Conservation (phyloP, 2,329 filamentous ascomycete species). For the Sarocladiaceae sp. region DNA sequence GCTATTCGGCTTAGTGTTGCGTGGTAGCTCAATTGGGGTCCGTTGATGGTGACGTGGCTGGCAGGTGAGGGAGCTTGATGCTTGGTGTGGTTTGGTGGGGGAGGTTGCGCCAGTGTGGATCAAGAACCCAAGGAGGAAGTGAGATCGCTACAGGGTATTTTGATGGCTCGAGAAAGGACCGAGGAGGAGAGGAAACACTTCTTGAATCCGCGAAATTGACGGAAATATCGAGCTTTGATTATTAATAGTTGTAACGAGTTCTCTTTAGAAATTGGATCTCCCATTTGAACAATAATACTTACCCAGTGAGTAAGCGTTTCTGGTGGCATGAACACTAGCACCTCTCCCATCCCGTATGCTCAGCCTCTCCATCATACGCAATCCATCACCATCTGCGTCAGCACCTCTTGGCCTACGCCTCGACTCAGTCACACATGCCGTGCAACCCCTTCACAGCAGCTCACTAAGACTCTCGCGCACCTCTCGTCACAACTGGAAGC, state of each 20-base stretch:
- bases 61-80: neutral
- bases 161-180: no score
- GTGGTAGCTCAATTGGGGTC: neutral
- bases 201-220: no score
- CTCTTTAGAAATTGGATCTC: neutral
- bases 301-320: neutral
- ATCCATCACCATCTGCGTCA: slow-evolving; percentile 4
- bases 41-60: neutral
- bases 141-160: no score
- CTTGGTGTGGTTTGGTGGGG: no score
- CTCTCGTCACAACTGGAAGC: no score
- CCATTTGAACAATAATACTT: neutral
- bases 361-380: neutral
- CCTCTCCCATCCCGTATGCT: neutral
- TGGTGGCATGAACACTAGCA: neutral
- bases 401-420: neutral
- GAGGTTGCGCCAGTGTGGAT: no score
- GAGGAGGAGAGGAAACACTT: no score
- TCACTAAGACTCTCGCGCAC: no score
- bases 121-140: no score
- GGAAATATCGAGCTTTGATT: no score
- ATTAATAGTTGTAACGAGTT: no score
- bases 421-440: neutral
- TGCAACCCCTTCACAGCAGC: no score
- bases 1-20: neutral